Conservation (phyloP, 1,284 basidiomycete species). For the Lentinula novae-zelandiae region DNA sequence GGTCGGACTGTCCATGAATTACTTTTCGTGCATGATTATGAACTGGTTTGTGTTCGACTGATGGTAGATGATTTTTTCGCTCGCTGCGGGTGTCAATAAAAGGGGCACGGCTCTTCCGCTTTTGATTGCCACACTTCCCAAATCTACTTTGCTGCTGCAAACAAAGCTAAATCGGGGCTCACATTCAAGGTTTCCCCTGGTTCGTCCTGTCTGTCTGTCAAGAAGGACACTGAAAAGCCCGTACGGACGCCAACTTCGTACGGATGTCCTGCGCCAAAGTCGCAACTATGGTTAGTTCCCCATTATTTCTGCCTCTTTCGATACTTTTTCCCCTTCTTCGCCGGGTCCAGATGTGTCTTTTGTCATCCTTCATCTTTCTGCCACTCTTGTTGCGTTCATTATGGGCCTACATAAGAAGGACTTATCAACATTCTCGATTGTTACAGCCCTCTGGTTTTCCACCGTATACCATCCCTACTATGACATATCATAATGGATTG, state of each 20-base stretch:
- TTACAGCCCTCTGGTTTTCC: conserved; percentile 8
- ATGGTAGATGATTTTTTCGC: not conserved
- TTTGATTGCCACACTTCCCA: not conserved
- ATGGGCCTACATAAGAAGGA: not conserved
- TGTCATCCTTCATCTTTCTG: conserved; percentile 2
- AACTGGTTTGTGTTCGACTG: conserved; percentile 12
- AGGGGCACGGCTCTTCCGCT: not conserved
- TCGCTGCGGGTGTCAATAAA: conserved; percentile 10
- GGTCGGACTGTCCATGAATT: not conserved
- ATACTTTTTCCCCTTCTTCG: not conserved
- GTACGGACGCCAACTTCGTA: not conserved
- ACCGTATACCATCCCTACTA: conserved; percentile 4
- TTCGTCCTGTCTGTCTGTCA: conserved; percentile 15
- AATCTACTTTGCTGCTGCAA: not conserved
- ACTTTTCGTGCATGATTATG: not conserved
- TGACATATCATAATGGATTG: conserved; percentile 5
- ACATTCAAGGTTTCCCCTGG: not conserved
- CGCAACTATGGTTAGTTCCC: conserved; percentile 28
- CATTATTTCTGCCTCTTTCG: not conserved
- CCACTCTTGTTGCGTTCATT: not conserved
- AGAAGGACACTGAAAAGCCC: not conserved
- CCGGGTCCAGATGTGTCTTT: not conserved
- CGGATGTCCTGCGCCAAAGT: conserved; percentile 31
- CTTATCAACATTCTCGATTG: not conserved
- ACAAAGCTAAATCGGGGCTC: not conserved